Evolutionary conservation across 192 early-diverging fungal genomes (phyloP).

Genomic region (Podila epicladia): DNA sequence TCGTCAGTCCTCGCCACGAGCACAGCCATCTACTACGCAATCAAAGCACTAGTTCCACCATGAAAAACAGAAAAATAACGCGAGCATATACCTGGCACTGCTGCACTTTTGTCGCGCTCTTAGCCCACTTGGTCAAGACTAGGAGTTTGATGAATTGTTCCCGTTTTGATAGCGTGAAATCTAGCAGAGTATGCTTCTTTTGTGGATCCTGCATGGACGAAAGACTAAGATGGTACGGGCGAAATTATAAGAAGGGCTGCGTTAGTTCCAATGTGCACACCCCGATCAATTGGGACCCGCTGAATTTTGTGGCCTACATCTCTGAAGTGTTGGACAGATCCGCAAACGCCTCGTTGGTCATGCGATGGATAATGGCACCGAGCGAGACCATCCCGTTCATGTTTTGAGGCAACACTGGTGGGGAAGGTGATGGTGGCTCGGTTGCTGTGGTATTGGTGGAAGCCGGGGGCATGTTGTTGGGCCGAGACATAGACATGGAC

Average conservation of each 20-base stretch:
- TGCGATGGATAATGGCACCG: slow-evolving; percentile 64
- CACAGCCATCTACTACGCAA: too few relatives aligned
- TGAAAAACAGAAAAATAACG: neutral
- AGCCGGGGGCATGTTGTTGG: neutral
- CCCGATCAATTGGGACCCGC: neutral
- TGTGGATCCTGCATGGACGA: slow-evolving; percentile 66
- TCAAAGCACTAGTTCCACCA: slow-evolving; percentile 6
- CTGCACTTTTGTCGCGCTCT: slow-evolving; percentile 73
- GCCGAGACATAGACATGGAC: neutral
- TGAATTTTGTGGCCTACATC: slow-evolving; percentile 51
- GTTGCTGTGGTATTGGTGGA: slow-evolving; percentile 3
- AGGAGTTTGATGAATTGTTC: slow-evolving; percentile 77
- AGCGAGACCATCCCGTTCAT: slow-evolving; percentile 72
- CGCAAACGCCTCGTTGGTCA: slow-evolving; percentile 71
- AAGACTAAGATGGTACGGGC: slow-evolving; percentile 45
- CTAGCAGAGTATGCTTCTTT: slow-evolving; percentile 68
- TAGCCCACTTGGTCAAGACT: slow-evolving; percentile 81
- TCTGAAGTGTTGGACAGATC: slow-evolving; percentile 75
- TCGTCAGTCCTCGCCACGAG: too few relatives aligned
- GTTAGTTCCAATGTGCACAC: neutral
- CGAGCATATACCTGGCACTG: slow-evolving; percentile 67
- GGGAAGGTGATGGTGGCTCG: neutral
- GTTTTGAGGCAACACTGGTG: slow-evolving; percentile 64
- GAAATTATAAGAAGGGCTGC: neutral
- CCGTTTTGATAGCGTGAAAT: slow-evolving; percentile 69